Evolutionary conservation across 2,329 filamentous ascomycete species (phyloP).

Genomic region (Arthrobotrys musiformis): DNA sequence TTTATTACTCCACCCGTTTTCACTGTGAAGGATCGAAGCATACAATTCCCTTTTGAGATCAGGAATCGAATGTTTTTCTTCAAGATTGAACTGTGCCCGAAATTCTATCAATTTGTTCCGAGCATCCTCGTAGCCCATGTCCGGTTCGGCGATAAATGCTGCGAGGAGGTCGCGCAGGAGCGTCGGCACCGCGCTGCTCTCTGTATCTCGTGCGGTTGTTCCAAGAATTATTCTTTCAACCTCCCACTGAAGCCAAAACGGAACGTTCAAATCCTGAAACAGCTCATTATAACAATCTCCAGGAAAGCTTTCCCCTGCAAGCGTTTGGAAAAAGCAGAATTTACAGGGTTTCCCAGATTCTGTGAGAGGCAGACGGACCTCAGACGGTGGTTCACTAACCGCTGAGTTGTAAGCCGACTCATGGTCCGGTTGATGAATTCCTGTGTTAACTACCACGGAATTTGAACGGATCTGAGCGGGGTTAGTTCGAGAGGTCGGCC

Average conservation of each 20-base stretch:
- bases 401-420: neutral
- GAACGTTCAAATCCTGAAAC: neutral
- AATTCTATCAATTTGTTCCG: neutral
- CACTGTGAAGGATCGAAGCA: neutral
- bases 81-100: neutral
- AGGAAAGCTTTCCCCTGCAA: constrained; percentile 22
- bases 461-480: neutral
- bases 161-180: neutral
- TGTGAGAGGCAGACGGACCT: neutral
- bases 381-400: neutral
- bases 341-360: neutral
- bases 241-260: constrained; percentile 47
- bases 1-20: constrained; percentile 10
- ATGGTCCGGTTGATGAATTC: neutral
- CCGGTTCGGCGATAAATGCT: neutral
- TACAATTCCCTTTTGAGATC: neutral
- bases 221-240: constrained; percentile 11
- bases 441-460: neutral
- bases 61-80: neutral
- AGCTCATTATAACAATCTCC: constrained; percentile 15
- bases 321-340: constrained; percentile 15
- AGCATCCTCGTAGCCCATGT: neutral
- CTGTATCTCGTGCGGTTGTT: neutral
- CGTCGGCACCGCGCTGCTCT: neutral
- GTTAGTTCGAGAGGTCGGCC: too few species aligned